Conservation (phyloP, 129 eudicot species). For the Flaveria robusta region DNA sequence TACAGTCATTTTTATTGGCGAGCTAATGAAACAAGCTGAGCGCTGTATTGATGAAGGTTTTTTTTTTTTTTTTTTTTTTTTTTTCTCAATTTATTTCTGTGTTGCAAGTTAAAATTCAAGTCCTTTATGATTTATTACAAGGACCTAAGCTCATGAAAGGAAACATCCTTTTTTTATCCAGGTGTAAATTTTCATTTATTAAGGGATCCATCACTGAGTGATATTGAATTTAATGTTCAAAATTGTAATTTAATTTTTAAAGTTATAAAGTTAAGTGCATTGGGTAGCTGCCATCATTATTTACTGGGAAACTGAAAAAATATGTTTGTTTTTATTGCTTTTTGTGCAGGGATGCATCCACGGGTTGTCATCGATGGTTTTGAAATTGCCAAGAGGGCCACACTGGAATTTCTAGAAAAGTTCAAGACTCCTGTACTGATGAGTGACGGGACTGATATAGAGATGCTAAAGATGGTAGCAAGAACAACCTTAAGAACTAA, state of each 20-base stretch:
- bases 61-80: slow-evolving; percentile 11
- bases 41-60: slow-evolving; percentile 96
- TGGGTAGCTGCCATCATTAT: background rate
- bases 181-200: background rate
- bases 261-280: background rate
- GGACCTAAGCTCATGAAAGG: background rate
- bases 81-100: background rate
- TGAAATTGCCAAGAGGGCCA: slow-evolving; percentile 94
- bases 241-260: background rate
- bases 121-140: background rate
- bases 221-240: background rate
- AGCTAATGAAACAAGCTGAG: slow-evolving; percentile 94
- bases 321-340: slow-evolving; percentile 8
- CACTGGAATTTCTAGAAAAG: slow-evolving; percentile 77
- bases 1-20: slow-evolving; percentile 93
- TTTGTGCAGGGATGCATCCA: slow-evolving; percentile 88
- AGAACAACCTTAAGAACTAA: slow-evolving; percentile 91
- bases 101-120: background rate
- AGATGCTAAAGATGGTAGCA: slow-evolving; percentile 93
- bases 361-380: slow-evolving; percentile 95
- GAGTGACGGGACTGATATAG: slow-evolving; percentile 88
- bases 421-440: slow-evolving; percentile 89
- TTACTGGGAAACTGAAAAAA: background rate
- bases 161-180: background rate
- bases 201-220: background rate